phyloP scores from a whole-genome alignment of 768 basidiomycete genomes.

The Leccinum pellstonianum region DNA sequence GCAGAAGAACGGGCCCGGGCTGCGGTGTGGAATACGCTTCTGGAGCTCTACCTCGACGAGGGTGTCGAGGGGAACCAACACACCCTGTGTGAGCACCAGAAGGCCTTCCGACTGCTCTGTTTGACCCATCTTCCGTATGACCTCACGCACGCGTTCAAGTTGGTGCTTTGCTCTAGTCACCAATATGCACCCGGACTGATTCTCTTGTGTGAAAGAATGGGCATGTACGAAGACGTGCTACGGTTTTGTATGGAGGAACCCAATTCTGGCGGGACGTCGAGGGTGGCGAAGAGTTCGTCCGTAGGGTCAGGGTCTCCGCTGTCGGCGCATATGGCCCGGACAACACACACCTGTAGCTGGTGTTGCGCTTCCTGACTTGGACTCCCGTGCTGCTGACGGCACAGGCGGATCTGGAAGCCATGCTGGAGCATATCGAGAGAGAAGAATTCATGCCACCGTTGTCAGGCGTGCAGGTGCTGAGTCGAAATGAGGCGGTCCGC shows the following conservation, averaged over 20 bases:
- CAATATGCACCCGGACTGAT: slow-evolving; percentile 84
- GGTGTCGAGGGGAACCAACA: slow-evolving; percentile 25
- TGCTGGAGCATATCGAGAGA: slow-evolving; percentile 78
- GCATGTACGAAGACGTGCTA: slow-evolving; percentile 94
- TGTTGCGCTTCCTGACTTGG: slow-evolving; percentile 86
- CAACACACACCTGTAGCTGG: slow-evolving; percentile 80
- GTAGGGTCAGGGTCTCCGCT: slow-evolving; percentile 31
- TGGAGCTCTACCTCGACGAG: slow-evolving; percentile 84
- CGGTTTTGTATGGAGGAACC: slow-evolving; percentile 89
- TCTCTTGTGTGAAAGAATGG: slow-evolving; percentile 87
- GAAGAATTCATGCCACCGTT: slow-evolving; percentile 84
- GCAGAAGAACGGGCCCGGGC: slow-evolving; percentile 66
- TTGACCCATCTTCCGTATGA: slow-evolving; percentile 74
- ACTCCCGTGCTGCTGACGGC: slow-evolving; percentile 67
- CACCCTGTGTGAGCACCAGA: slow-evolving; percentile 34
- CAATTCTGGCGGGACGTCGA: slow-evolving; percentile 1
- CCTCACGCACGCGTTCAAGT: slow-evolving; percentile 66
- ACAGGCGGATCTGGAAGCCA: slow-evolving; percentile 66
- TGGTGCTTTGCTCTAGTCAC: slow-evolving; percentile 90
- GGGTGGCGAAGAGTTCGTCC: background rate
- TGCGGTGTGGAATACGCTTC: slow-evolving; percentile 92
- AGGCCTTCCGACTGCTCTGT: slow-evolving; percentile 71
- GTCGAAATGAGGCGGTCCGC: slow-evolving; percentile 85
- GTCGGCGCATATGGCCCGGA: slow-evolving; percentile 62
- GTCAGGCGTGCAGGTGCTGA: slow-evolving; percentile 85